Evolutionary conservation across 1,139 yeast species (phyloP), one percentile per base, ranked within the genome.

Genomic region (Arxiozyma heterogenica): DNA sequence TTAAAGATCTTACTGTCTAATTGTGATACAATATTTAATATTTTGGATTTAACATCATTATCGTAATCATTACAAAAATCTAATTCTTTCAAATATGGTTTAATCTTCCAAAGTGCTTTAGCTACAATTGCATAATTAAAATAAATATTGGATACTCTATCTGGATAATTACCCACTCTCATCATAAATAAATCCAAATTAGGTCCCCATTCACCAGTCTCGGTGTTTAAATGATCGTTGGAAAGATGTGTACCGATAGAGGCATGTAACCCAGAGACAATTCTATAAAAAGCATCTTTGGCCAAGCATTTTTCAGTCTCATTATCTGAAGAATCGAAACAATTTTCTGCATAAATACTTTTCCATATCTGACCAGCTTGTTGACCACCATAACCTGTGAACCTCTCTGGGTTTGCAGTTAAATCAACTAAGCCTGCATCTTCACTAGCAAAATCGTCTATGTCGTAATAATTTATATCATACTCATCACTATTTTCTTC

Each of bases 311-410:
- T 78, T 44, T 79, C 84, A 17, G 58, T 59, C 50, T 70, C 75
- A 55, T 83, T 78, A 52, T 50, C 53, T 1, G 55, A 22, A 9
- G 57, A 55, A 47, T 79, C 78, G 72, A 91, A 91, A 69, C 97
- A 90, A 73, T 91, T 90, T 65, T 93, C 97, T 51, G 82, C 82
- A 70, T 94, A 94, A 47, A 94, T 90, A 56, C 95, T 89, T 49
- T 83, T 77, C 99, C 99, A 94, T 52, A 94, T 88, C 67, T 86
- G 91, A 61, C 84, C 82, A 25, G 96, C 89, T 65, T 93, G 96
- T 53, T 84, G 81, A 41, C 98, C 98, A 47, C 91, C 86, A 67
- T 94, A 94, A 0, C 98, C 98, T 1, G 98, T 94, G 72, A 88
- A 94, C 64, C 98, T 77, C 71, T 94, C 99, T 0, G 96, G 97